These are phyloP conservation scores for Avena insularis DNA, from an alignment of 176 grass and related monocot species.

Conservation along the genomic window DNA sequence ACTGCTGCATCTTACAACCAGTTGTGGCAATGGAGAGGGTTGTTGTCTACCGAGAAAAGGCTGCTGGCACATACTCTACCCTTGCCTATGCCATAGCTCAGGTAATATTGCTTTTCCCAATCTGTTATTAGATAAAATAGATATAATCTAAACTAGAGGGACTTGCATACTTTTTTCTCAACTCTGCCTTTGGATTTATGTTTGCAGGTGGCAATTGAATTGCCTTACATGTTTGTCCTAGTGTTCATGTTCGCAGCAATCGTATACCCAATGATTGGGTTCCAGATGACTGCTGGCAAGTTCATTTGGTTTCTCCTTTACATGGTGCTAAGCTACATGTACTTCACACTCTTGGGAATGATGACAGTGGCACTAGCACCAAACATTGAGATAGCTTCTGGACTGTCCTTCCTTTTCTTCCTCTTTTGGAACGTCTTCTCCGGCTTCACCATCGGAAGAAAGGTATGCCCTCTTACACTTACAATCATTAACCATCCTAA, in stretches of 20 bases:
- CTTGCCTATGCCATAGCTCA: slow-evolving; percentile 56
- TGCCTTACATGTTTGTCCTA: slow-evolving; percentile 59
- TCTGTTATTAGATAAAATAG: background rate
- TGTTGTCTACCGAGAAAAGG: slow-evolving; percentile 54
- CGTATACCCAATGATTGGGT: slow-evolving; percentile 71
- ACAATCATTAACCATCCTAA: background rate
- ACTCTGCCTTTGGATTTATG: background rate
- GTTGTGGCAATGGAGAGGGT: slow-evolving; percentile 51
- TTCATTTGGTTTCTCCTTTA: slow-evolving; percentile 69
- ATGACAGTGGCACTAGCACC: slow-evolving; percentile 72
- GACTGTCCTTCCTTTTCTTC: slow-evolving; percentile 64
- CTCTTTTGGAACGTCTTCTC: slow-evolving; percentile 74
- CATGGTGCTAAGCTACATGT: slow-evolving; percentile 65
- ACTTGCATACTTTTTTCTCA: background rate
- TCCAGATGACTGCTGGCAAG: slow-evolving; percentile 46
- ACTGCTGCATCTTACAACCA: slow-evolving; percentile 46
- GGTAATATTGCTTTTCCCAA: slow-evolving; percentile 34
- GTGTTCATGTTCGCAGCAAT: slow-evolving; percentile 48
- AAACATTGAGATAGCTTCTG: slow-evolving; percentile 63
- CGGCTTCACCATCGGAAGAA: slow-evolving; percentile 62
- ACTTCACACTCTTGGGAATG: slow-evolving; percentile 67
- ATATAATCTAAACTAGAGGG: background rate
- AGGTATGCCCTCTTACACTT: slow-evolving; percentile 33
- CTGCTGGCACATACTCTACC: slow-evolving; percentile 50
- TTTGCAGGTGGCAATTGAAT: slow-evolving; percentile 53